Evolutionary conservation across 345 rosid species (phyloP).

Genomic region (Lenwebbia sp.): DNA sequence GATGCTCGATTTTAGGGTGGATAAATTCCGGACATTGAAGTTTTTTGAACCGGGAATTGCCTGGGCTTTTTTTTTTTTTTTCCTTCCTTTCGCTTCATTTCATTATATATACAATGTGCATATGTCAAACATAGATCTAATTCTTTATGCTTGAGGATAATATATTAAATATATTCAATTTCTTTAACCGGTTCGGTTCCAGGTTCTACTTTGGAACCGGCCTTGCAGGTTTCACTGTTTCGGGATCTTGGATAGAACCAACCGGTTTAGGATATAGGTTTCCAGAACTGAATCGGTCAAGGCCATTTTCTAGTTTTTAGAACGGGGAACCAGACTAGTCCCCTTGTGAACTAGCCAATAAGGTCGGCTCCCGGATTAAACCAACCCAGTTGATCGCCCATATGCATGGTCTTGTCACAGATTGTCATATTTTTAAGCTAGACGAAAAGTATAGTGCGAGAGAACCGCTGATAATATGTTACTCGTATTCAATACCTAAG

Average conservation of each 20-base stretch:
- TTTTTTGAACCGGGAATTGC: background rate
- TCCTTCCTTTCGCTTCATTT: background rate
- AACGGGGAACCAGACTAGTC: background rate
- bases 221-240: background rate
- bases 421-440: background rate
- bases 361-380: background rate
- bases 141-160: background rate
- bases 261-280: accelerated
- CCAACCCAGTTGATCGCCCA: background rate
- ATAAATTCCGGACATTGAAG: background rate
- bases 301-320: background rate
- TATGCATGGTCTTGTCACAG: background rate
- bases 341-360: background rate
- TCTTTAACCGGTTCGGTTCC: background rate
- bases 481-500: background rate
- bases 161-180: background rate
- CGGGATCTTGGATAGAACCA: background rate
- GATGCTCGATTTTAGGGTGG: background rate
- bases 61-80: background rate
- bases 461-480: background rate
- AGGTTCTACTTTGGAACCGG: background rate
- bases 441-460: background rate
- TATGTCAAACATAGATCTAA: background rate
- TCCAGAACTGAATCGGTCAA: accelerated
- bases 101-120: background rate